phyloP scores from a whole-genome alignment of 306 rosid genomes.

The Castanospermum australe region DNA sequence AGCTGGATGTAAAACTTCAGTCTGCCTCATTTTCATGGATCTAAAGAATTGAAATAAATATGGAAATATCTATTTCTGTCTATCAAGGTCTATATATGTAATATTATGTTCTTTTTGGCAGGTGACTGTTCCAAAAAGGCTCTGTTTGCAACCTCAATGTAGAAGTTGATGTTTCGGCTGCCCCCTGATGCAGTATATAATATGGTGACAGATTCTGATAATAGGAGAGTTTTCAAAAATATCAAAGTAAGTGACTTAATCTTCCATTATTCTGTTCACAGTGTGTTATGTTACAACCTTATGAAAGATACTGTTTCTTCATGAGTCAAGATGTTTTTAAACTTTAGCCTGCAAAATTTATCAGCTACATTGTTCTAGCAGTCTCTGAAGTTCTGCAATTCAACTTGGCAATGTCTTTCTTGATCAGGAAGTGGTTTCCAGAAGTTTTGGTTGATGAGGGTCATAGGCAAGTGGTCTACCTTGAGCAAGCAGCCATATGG shows the following conservation, averaged over 20 bases:
- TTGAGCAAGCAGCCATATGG: conserved; percentile 81
- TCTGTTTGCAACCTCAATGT: conserved; percentile 66
- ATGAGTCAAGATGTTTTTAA: background rate
- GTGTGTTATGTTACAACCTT: background rate
- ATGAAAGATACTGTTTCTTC: background rate
- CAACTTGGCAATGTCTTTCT: conserved; percentile 25
- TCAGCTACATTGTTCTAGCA: background rate
- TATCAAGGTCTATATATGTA: background rate
- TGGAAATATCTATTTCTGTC: background rate
- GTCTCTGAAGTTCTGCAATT: background rate
- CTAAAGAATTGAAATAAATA: background rate
- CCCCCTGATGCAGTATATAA: conserved; percentile 77
- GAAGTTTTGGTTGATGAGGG: conserved; percentile 76
- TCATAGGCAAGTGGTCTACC: conserved; percentile 63
- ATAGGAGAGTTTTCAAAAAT: conserved; percentile 69
- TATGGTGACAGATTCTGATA: conserved; percentile 68
- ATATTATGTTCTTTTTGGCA: too few species aligned
- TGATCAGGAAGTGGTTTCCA: conserved; percentile 64
- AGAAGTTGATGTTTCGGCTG: conserved; percentile 55
- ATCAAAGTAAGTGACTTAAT: conserved; percentile 52
- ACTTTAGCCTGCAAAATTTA: background rate
- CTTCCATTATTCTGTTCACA: background rate
- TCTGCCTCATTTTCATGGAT: background rate
- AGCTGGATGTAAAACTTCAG: background rate
- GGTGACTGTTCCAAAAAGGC: conserved; percentile 74